Evolutionary conservation across 2,329 filamentous ascomycete species (phyloP).

Genomic region (Microdochium nivale): DNA sequence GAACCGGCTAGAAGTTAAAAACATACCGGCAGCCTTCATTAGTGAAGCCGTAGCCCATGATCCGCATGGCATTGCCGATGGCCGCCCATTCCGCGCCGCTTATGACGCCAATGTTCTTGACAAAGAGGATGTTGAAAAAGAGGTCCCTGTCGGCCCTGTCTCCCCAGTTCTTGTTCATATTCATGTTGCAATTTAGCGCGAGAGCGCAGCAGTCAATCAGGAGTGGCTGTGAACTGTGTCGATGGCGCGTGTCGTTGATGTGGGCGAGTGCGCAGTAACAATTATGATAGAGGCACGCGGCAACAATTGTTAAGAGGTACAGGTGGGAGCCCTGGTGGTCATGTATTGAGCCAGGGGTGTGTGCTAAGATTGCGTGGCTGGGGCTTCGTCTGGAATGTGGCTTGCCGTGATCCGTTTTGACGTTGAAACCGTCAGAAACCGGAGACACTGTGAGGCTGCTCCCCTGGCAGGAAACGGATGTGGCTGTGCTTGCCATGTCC

Average conservation of each 20-base stretch:
- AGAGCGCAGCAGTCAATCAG: background rate
- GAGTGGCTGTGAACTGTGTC: constrained; percentile 2
- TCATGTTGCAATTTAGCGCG: constrained; percentile 29
- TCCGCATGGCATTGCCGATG: constrained; percentile 53
- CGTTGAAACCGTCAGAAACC: background rate
- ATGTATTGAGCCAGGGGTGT: background rate
- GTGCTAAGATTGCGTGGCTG: background rate
- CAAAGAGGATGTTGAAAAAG: constrained; percentile 53
- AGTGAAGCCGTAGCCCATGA: constrained; percentile 52
- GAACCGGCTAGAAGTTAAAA: constrained; percentile 3
- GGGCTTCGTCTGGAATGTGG: background rate
- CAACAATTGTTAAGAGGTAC: background rate
- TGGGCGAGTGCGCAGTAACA: background rate
- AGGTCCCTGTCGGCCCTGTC: constrained; percentile 54
- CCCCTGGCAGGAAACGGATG: background rate
- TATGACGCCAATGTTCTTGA: constrained; percentile 56
- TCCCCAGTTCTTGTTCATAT: constrained; percentile 54
- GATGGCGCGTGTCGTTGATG: constrained; percentile 2
- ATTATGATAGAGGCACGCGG: background rate
- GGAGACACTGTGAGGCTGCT: background rate
- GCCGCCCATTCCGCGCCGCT: constrained; percentile 54
- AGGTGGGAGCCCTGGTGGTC: background rate
- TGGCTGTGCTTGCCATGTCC: background rate
- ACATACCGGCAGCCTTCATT: constrained; percentile 54
- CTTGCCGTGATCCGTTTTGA: background rate